Percentiles rank a stretch among this genome's conserved stretches.
Evolutionary conservation across 768 basidiomycete genomes (phyloP).

Genomic region (Termitomyces sp.): DNA sequence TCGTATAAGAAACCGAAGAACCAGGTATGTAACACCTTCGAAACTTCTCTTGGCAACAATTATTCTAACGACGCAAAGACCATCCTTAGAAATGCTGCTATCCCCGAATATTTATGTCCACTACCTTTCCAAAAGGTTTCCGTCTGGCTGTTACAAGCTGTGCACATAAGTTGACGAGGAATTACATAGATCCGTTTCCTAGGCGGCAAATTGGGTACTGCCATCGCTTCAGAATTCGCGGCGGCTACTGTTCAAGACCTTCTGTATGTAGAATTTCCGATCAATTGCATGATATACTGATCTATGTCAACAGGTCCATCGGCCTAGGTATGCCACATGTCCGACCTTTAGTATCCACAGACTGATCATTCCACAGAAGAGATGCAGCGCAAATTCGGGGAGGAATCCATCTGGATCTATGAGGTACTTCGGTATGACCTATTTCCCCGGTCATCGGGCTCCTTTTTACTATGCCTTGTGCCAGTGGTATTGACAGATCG

Average conservation of each 20-base stretch:
- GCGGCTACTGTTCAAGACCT: conserved; percentile 89
- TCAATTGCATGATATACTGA: background rate
- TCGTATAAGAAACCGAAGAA: conserved; percentile 90
- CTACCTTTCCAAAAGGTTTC: conserved; percentile 84
- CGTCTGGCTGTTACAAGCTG: background rate
- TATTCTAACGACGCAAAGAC: conserved; percentile 44
- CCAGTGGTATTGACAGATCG: conserved; percentile 79
- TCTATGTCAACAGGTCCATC: conserved; percentile 38
- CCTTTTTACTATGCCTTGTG: conserved; percentile 2
- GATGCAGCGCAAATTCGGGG: conserved; percentile 78
- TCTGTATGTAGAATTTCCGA: conserved; percentile 52
- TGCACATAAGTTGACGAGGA: background rate
- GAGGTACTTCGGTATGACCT: conserved; percentile 74
- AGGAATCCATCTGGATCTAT: conserved; percentile 87
- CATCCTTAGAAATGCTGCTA: conserved; percentile 78
- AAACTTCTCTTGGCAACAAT: background rate
- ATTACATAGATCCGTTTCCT: conserved; percentile 88
- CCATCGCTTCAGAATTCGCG: conserved; percentile 84
- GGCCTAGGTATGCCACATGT: conserved; percentile 42
- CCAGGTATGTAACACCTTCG: conserved; percentile 50
- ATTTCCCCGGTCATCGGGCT: background rate
- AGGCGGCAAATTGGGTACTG: conserved; percentile 90
- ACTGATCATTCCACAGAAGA: conserved; percentile 46
- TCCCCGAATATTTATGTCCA: conserved; percentile 80
- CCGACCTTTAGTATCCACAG: background rate